Base-by-base conservation (phyloP, 2,329 filamentous ascomycete species). In the Alternaria panax region DNA sequence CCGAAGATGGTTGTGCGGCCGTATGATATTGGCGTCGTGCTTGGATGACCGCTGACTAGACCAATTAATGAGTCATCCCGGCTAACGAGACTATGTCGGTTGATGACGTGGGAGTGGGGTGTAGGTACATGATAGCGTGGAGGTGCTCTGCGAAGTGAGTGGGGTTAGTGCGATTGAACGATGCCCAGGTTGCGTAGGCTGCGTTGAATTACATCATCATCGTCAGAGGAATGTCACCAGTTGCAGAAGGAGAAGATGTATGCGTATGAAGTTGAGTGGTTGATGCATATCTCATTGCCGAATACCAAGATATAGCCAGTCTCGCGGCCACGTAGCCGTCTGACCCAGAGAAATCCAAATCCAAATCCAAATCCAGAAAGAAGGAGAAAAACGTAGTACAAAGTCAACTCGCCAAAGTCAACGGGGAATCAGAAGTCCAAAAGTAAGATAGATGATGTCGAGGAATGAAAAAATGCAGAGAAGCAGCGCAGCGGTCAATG, bases 1-100 rank as follows among this genome's bases (percentile, higher is more conserved):
- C 36, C 38, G 38, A 41, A 4, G 20, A 24, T 41, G 12, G 20
- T 41, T 41, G 38, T 41, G 20, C 11, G 38, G 12, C 38, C 38
- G 20, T 16, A 24, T 24, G 12, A 5, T 2, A 41, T 24, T 7
- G 9, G 2, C 4, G 6, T 7, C 4, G 5, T 22, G 36, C 22
- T 12, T 7, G 36, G 4, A 22, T 14, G 9, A n/a, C 45, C 5
- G 18, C 28, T 32, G 28, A 47, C 28, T 34, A n/a, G 28, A n/a
- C 45, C 30, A 24, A 6, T 7, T 1, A 11, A 5, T 48, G 30
- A 34, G 45, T 25, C 30, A 36, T 11, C 61, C 43, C 60, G 60
- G 41, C 57, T 65, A 43, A 64, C 59, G 14, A 62, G 54, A 54
- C 62, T 54, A 14, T 64, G 57, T 48, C 64, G 65, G 22, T 52